Evolutionary conservation across 2,329 filamentous ascomycete genomes (phyloP).

Genomic region (Fusarium tjaetaba): DNA sequence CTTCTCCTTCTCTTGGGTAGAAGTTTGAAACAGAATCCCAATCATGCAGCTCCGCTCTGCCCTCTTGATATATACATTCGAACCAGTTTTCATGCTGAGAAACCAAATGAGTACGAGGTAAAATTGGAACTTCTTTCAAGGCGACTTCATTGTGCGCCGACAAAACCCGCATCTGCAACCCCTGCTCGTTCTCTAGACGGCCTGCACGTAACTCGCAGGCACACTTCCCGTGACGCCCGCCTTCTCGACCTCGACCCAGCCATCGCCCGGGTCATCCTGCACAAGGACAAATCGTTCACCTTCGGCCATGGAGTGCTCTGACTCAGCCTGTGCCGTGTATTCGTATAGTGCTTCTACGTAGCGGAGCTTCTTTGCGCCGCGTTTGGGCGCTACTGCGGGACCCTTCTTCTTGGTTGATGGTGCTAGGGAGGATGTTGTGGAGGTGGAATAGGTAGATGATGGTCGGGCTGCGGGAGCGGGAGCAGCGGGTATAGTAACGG

Average conservation of each 20-base stretch:
- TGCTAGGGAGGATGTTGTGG: constrained; percentile 54
- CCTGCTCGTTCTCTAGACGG: constrained; percentile 60
- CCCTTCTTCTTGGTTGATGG: constrained; percentile 79
- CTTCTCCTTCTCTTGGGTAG: constrained; percentile 1
- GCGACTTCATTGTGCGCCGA: neutral
- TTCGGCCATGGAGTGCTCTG: constrained; percentile 89
- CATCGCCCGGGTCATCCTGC: constrained; percentile 88
- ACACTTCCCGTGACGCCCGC: constrained; percentile 88
- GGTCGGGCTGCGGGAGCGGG: constrained; percentile 66
- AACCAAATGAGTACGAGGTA: neutral
- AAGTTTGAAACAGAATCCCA: neutral
- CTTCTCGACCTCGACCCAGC: constrained; percentile 97
- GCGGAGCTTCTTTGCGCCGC: constrained; percentile 91
- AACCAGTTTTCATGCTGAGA: neutral
- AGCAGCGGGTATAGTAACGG: constrained; percentile 53
- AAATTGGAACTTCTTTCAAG: neutral
- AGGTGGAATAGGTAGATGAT: constrained; percentile 81
- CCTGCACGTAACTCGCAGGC: constrained; percentile 91
- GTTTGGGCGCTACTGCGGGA: constrained; percentile 87
- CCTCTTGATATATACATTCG: constrained; percentile 28
- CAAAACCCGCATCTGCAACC: constrained; percentile 23
- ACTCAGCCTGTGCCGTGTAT: constrained; percentile 85
- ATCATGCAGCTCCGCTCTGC: constrained; percentile 7
- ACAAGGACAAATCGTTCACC: constrained; percentile 93
- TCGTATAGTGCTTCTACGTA: constrained; percentile 95